These are phyloP conservation scores for Neurospora tetraspora DNA, from an alignment of 495 filamentous ascomycete species.

Conservation along the genomic window DNA sequence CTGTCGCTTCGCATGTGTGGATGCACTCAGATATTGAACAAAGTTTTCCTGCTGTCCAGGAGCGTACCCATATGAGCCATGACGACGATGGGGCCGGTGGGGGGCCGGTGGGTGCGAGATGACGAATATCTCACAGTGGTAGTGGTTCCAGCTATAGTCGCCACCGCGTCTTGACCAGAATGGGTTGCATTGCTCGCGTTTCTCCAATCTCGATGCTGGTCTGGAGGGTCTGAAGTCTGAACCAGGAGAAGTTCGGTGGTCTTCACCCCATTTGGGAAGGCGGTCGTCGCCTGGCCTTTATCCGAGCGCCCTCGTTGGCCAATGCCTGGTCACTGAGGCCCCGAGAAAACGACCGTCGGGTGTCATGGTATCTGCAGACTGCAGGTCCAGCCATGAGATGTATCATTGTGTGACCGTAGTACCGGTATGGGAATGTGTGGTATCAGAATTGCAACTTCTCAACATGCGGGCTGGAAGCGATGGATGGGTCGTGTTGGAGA, in stretches of 20 bases:
- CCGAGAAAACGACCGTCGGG: not conserved
- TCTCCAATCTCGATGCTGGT: too few species aligned
- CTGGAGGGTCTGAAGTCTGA: not conserved
- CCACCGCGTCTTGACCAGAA: not conserved
- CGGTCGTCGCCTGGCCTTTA: not conserved
- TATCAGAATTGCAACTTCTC: not conserved
- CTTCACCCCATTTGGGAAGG: not conserved
- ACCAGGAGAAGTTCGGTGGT: not conserved
- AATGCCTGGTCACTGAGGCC: not conserved
- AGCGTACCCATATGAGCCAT: not conserved
- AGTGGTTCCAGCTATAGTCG: not conserved
- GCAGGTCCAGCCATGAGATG: not conserved
- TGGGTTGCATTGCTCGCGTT: too few species aligned
- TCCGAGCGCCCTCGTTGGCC: not conserved
- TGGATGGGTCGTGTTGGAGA: not conserved
- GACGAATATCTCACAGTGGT: not conserved
- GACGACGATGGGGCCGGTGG: not conserved
- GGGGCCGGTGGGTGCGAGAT: not conserved
- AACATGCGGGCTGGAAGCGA: not conserved
- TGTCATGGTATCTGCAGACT: not conserved
- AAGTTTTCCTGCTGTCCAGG: not conserved
- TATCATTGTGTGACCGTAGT: not conserved
- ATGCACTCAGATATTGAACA: not conserved
- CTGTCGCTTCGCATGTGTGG: not conserved
- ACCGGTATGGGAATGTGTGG: not conserved